phyloP scores from a whole-genome alignment of 2,329 filamentous ascomycete genomes.

The Fonsecaea nubica region DNA sequence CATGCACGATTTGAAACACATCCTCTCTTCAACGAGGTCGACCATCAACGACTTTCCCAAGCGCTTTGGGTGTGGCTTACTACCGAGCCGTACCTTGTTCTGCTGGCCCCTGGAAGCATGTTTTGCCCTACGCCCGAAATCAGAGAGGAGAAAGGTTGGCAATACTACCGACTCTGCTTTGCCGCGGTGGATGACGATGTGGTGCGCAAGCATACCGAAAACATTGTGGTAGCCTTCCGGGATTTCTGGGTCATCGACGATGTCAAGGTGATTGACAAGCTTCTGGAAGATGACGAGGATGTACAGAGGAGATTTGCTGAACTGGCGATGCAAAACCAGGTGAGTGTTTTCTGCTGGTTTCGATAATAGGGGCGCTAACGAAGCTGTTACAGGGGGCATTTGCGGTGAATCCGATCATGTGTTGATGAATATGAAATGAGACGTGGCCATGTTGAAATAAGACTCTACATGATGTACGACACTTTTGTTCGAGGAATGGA shows the following conservation, averaged over 20 bases:
- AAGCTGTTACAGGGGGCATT: conserved; percentile 19
- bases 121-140: conserved; percentile 74
- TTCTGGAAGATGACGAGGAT: conserved; percentile 54
- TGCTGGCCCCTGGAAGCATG: conserved; percentile 73
- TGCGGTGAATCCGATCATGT: conserved; percentile 31
- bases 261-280: conserved; percentile 68
- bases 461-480: neutral
- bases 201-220: conserved; percentile 65
- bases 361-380: neutral
- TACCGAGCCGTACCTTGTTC: conserved; percentile 70
- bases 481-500: conserved; percentile 4
- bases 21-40: conserved; percentile 68
- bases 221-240: conserved; percentile 72
- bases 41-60: conserved; percentile 62
- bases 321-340: conserved; percentile 23
- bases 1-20: conserved; percentile 64
- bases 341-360: conserved; percentile 14
- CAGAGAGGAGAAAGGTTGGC: conserved; percentile 65
- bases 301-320: conserved; percentile 18
- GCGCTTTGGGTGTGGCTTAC: conserved; percentile 77
- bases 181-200: conserved; percentile 78
- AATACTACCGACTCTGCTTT: conserved; percentile 81
- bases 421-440: conserved; percentile 8
- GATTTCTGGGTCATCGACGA: conserved; percentile 80
- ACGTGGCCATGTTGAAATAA: neutral